Base-by-base conservation (phyloP, 768 basidiomycete genomes). In the Tricholoma sp. region DNA sequence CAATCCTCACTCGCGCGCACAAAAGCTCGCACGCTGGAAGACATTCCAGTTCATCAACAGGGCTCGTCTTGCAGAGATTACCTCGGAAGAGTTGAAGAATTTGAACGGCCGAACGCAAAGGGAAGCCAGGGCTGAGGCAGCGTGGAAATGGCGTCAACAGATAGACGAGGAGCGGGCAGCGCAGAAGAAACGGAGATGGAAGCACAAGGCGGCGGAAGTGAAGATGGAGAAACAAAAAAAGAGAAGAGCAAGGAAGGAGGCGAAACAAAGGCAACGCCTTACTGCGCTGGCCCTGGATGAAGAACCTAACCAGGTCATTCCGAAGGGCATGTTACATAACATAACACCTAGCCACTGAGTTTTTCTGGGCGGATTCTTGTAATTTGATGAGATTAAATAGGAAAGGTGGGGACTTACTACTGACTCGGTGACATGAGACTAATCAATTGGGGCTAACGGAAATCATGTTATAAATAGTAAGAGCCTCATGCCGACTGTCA, bases 1-100 rank as follows among this genome's bases (percentile, higher is more conserved):
- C 24, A 91, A 92, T 69, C 90, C 90, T 22, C 86, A 91, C 65
- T 83, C 88, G 11, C 85, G 89, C 18, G 88, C 90, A 8, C 91
- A 89, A 76, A 91, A 89, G 69, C 85, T 88, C 64, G 75, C 76
- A 50, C 83, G 91, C 60, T 93, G 88, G 87, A 82, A 88, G 68
- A 76, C 74, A 4, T 79, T 77, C 61, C 77, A 79, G 60, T 62
- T 67, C 16, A 73, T 77, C 59, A 79, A 77, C 65, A 74, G 78
- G 45, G 69, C 71, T 18, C 72, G 88, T 54, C 74, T 86, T 49
- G 74, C 78, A 57, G 72, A 83, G 59, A 81, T 82, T 61, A 72
- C 84, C 46, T 68, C 74, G 5, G 77, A 80, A 50, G 85, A 85
- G 54, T 66, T 85, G 63, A 69, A 75, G 57, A 71, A 84, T 57